These are phyloP conservation scores for Aspergillus proliferans DNA, from an alignment of 2,329 filamentous ascomycete genomes.

Conservation along the genomic window DNA sequence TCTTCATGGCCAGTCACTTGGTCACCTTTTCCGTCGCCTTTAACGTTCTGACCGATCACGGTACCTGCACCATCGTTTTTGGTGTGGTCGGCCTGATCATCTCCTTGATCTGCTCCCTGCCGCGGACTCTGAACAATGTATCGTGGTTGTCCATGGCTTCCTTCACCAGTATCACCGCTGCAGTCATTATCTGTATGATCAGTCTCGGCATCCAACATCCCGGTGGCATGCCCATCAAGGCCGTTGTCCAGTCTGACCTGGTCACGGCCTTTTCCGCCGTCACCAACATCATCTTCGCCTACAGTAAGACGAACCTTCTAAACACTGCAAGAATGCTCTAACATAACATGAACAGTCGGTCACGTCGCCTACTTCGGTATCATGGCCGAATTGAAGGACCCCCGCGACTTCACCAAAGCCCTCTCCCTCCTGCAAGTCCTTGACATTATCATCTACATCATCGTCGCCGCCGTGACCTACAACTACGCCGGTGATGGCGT, in stretches of 20 bases:
- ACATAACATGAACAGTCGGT: constrained; percentile 30
- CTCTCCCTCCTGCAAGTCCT: constrained; percentile 54
- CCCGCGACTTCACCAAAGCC: constrained; percentile 54
- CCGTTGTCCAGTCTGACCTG: constrained; percentile 24
- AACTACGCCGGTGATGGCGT: constrained; percentile 57
- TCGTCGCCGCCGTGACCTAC: constrained; percentile 62
- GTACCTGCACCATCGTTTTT: constrained; percentile 57
- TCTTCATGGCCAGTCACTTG: constrained; percentile 63
- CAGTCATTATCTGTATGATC: constrained; percentile 60
- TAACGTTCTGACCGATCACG: constrained; percentile 55
- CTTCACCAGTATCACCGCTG: constrained; percentile 56
- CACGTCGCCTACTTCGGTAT: constrained; percentile 62
- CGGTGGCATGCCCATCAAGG: constrained; percentile 13
- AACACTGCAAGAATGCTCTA: neutral
- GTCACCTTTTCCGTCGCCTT: constrained; percentile 63
- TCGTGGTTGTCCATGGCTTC: constrained; percentile 55
- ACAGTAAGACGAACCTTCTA: constrained; percentile 21
- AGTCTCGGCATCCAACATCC: constrained; percentile 51
- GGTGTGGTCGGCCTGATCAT: constrained; percentile 51
- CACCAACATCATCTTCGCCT: constrained; percentile 64
- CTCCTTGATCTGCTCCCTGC: constrained; percentile 53
- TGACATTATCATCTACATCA: constrained; percentile 57
- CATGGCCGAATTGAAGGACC: constrained; percentile 56
- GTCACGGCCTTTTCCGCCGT: constrained; percentile 51
- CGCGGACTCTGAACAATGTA: constrained; percentile 56